Evolutionary conservation across 176 grass and related monocot species (phyloP).

Genomic region (Calamus simplicifolius): DNA sequence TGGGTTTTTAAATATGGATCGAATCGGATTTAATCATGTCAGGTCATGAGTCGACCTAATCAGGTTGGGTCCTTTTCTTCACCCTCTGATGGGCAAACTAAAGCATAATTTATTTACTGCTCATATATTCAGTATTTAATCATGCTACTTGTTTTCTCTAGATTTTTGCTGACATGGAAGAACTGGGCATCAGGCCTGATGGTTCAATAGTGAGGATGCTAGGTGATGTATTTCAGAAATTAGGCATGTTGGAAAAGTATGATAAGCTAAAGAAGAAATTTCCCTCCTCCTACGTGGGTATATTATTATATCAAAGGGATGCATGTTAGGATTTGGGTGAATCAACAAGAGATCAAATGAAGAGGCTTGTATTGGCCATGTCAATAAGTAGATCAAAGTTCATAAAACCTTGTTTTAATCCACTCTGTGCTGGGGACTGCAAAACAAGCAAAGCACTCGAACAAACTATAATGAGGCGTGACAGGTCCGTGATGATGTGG

Average conservation of each 20-base stretch:
- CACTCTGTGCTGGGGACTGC: no score
- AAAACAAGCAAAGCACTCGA: no score
- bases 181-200: slow-evolving; percentile 72
- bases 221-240: slow-evolving; percentile 60
- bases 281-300: slow-evolving; percentile 65
- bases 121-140: not conserved
- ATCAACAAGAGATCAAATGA: slow-evolving; percentile 22
- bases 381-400: no score
- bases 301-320: slow-evolving; percentile 76
- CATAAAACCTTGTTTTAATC: no score
- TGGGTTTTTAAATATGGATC: no score
- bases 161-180: slow-evolving; percentile 98
- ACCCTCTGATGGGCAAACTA: no score
- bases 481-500: no score
- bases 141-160: slow-evolving; percentile 3
- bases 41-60: no score
- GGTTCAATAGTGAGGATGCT: slow-evolving; percentile 71
- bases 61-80: no score
- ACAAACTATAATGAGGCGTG: no score
- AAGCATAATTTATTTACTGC: no score
- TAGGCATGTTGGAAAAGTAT: slow-evolving; percentile 83
- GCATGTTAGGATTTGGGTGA: slow-evolving; percentile 58
- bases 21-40: no score
- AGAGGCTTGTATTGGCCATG: not conserved
- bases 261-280: slow-evolving; percentile 80